A percentile compares a stretch with the other conserved stretches of the same genome.
Conservation (phyloP, 148 eudicot genomes). For the Diospyros lotus region DNA sequence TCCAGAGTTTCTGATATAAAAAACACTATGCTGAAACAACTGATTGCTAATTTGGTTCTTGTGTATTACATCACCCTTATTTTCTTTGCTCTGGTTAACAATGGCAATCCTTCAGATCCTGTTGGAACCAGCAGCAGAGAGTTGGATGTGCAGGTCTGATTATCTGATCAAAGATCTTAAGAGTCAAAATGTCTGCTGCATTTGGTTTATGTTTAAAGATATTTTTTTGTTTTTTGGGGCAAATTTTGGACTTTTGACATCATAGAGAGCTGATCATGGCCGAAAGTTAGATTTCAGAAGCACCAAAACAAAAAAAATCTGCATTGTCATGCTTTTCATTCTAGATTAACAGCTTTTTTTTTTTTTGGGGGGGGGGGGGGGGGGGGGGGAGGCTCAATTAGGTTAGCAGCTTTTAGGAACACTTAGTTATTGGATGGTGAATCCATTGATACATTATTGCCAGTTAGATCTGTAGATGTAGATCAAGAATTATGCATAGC, state of each 20-base stretch:
- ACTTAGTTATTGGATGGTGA: too few relatives aligned
- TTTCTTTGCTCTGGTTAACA: not conserved
- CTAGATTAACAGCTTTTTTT: not conserved
- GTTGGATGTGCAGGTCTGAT: not conserved
- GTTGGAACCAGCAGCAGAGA: conserved; percentile 10
- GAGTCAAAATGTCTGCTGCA: not conserved
- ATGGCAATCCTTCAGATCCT: not conserved
- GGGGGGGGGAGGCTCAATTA: too few relatives aligned
- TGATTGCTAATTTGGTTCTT: conserved; percentile 4
- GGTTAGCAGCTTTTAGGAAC: not conserved
- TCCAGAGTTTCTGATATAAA: not conserved
- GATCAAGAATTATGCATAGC: not conserved
- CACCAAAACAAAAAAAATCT: not conserved
- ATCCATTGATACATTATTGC: not conserved
- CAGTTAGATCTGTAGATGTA: not conserved
- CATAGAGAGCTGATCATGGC: too few relatives aligned
- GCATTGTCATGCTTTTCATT: not conserved
- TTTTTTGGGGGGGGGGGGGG: too few relatives aligned
- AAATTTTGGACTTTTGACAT: too few relatives aligned
- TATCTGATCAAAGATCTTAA: not conserved
- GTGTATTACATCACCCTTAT: not conserved
- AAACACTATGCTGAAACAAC: not conserved
- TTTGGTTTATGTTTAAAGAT: not conserved
- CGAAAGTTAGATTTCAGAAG: too few relatives aligned
- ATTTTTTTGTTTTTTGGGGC: too few relatives aligned